Percentiles rank a stretch among this genome's conserved stretches.
Evolutionary conservation across 176 grass and related monocot species (phyloP).

Genomic region (Alopecurus myosuroides): DNA sequence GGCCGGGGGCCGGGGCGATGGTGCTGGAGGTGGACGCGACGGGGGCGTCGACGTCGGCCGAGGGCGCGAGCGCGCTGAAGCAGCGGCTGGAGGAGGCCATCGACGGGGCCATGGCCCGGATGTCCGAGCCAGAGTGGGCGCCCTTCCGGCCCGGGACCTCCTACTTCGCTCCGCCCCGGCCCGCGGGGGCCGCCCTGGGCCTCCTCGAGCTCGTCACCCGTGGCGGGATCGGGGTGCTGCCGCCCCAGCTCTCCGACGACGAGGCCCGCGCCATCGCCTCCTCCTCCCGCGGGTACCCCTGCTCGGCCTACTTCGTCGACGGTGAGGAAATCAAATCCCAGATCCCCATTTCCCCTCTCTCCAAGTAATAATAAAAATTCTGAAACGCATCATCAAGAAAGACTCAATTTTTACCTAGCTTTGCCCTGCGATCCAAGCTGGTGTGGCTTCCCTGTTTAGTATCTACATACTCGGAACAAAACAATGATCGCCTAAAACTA

Average conservation of each 20-base stretch:
- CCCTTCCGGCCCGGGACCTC: slow-evolving; percentile 55
- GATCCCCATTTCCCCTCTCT: not conserved
- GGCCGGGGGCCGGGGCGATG: slow-evolving; percentile 9
- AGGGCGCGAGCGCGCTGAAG: not conserved
- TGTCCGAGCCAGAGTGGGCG: slow-evolving; percentile 47
- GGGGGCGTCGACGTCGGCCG: not conserved
- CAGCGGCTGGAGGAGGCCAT: slow-evolving; percentile 46
- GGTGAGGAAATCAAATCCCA: not conserved
- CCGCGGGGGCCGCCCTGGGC: slow-evolving; percentile 20
- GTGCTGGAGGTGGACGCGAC: slow-evolving; percentile 8
- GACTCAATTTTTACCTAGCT: not conserved
- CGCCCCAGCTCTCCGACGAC: slow-evolving; percentile 20
- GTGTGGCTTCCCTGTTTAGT: not conserved
- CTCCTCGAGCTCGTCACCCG: slow-evolving; percentile 20
- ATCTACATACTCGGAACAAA: not conserved
- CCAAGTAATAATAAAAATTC: not conserved
- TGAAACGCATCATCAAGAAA: not conserved
- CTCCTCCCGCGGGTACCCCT: slow-evolving; percentile 40
- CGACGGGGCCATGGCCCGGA: slow-evolving; percentile 41
- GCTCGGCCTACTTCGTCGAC: slow-evolving; percentile 43
- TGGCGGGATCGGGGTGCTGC: not conserved
- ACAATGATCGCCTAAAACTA: not conserved
- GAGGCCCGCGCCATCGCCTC: slow-evolving; percentile 37
- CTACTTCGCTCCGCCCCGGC: slow-evolving; percentile 40
- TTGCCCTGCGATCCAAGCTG: not conserved